Evolutionary conservation across 2,329 filamentous ascomycete genomes (phyloP).

Genomic region (Scopulariopsis brevicaulis): DNA sequence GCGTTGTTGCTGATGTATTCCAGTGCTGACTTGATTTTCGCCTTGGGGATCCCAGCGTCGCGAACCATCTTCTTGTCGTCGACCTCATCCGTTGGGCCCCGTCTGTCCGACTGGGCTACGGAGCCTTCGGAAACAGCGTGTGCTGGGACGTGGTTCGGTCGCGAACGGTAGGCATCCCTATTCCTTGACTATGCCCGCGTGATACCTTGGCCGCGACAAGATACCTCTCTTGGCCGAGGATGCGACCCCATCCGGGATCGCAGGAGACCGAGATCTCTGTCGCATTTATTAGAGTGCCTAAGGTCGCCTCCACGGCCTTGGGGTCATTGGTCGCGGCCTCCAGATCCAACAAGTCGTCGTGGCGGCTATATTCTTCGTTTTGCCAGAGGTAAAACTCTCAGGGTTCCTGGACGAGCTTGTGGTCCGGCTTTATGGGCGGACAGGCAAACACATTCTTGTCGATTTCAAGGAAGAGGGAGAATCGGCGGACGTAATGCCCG

Average conservation of each 20-base stretch:
- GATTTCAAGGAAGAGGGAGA: not conserved
- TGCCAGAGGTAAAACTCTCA: not conserved
- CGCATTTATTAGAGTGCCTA: not conserved
- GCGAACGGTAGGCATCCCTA: not conserved
- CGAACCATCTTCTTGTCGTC: not conserved
- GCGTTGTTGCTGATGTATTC: not conserved
- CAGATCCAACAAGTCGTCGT: not conserved
- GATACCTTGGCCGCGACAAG: not conserved
- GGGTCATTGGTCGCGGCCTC: not conserved
- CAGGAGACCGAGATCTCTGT: not conserved
- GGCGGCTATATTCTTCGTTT: not conserved
- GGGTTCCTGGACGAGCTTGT: not conserved
- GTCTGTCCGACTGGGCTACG: not conserved
- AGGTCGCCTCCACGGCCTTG: not conserved
- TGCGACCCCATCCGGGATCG: not conserved
- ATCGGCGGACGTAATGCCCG: not conserved
- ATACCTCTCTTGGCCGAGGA: not conserved
- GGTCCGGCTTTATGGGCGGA: not conserved
- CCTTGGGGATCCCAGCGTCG: not conserved
- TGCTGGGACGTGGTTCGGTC: not conserved
- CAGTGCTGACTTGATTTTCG: not conserved
- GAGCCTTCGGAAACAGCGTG: not conserved
- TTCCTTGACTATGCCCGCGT: not conserved
- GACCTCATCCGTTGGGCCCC: not conserved
- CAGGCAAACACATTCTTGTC: not conserved